Evolutionary conservation across 2,329 filamentous ascomycete species (phyloP).

Genomic region (Pestalotiopsis sp.): DNA sequence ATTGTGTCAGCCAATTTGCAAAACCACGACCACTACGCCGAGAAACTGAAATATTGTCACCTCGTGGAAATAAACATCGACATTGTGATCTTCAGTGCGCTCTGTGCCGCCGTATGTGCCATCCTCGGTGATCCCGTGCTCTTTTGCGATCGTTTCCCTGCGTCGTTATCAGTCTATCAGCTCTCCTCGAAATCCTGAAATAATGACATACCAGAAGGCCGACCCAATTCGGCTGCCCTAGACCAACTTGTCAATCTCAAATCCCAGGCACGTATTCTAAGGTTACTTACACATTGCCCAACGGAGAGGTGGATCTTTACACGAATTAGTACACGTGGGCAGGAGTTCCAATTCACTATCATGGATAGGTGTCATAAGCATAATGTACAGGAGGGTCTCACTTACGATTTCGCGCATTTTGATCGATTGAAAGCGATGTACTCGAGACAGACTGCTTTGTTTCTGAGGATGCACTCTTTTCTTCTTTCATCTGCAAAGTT

Average conservation of each 20-base stretch:
- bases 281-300: not conserved
- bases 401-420: not conserved
- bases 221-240: slow-evolving; percentile 99
- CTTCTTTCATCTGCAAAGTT: not conserved
- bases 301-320: not conserved
- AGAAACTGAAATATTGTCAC: slow-evolving; percentile 34
- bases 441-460: not conserved
- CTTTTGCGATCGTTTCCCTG: slow-evolving; percentile 81
- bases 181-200: slow-evolving; percentile 2
- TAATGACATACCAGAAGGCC: slow-evolving; percentile 82
- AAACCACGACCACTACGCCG: not conserved
- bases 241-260: not conserved
- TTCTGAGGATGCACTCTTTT: not conserved
- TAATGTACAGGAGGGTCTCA: not conserved
- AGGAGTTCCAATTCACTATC: not conserved
- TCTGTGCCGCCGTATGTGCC: slow-evolving; percentile 98
- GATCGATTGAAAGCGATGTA: not conserved
- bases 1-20: not conserved
- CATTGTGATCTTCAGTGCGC: slow-evolving; percentile 98
- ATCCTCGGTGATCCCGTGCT: slow-evolving; percentile 96
- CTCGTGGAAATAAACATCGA: slow-evolving; percentile 99
- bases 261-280: not conserved
- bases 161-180: not conserved
- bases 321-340: not conserved
- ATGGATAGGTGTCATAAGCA: not conserved